Percentiles rank a stretch among this genome's conserved stretches.
phyloP scores from a whole-genome alignment of 352 stramenopile species.

The Phytopythium cucurbitacearum region DNA sequence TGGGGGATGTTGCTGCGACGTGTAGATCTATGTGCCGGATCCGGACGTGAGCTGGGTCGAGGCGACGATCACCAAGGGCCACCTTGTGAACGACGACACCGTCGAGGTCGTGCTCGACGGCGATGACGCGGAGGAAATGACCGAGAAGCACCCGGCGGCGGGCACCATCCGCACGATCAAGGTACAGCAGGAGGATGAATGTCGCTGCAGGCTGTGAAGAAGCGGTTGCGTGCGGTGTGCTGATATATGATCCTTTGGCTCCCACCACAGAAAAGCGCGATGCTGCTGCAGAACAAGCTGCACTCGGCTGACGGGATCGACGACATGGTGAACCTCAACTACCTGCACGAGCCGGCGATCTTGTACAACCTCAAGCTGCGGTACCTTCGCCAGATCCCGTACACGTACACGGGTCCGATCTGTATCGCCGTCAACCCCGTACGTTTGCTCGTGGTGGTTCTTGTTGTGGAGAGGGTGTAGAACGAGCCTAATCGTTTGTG shows the following conservation, averaged over 20 bases:
- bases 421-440: conserved; percentile 97
- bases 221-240: neutral
- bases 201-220: neutral
- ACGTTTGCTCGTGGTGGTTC: conserved; percentile 24
- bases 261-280: conserved; percentile 53
- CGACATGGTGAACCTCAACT: conserved; percentile 88
- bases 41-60: conserved; percentile 76
- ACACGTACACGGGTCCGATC: conserved; percentile 96
- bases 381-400: conserved; percentile 88
- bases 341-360: conserved; percentile 90
- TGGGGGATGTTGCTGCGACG: neutral
- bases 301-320: conserved; percentile 51
- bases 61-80: conserved; percentile 77
- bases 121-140: conserved; percentile 64
- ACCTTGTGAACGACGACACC: conserved; percentile 73
- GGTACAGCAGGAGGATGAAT: conserved; percentile 10
- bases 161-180: conserved; percentile 46
- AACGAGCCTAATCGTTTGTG: conserved; percentile 5
- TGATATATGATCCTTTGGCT: neutral
- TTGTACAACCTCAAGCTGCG: conserved; percentile 89
- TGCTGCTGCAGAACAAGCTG: conserved; percentile 73
- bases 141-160: conserved; percentile 52
- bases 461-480: neutral
- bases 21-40: conserved; percentile 83
- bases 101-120: conserved; percentile 74